Evolutionary conservation across 2,329 filamentous ascomycete species (phyloP), one percentile per base, ranked within the genome.

Genomic region (Gyromitra esculenta): DNA sequence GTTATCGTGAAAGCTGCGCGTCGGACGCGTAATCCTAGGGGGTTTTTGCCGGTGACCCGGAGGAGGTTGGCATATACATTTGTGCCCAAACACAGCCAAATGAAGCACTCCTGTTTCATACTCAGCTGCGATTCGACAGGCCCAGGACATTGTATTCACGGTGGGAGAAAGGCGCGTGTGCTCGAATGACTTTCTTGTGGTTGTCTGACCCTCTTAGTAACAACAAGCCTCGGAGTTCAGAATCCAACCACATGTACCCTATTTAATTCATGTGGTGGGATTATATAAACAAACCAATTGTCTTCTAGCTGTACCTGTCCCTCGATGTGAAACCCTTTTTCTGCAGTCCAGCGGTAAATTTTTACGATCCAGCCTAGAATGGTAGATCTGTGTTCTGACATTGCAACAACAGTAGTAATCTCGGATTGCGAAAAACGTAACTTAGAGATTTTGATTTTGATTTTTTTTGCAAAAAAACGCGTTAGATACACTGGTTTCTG

Each of bases 21-120:
- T 64, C 39, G 9, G 70, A 57, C 62, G 41, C 70, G 70, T 73
- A 73, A 73, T 48, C 60, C 21, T 18, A 8, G 41, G 11, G 6
- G 8, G 1, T 31, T 31, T 11, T 43, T 73, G 70, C 70, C 70
- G 70, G 54, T n/a, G 52, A 57, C 62, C 70, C 70, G 60, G 18
- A 18, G 13, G 45, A 11, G 13, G 63, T 21, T 31, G 45, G 48
- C 35, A 48, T 41, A 54, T 66, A 31, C 62, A 6, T 50, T 50
- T 52, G 9, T 48, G 8, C 43, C 21, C 9, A 54, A 66, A 18
- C 35, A 41, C 39, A 37, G 48, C 13, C 5, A 59, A 54, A 52
- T 15, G 21, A 18, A 39, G n/a, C n/a, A n/a, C 37, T 66, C 31
- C 63, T 52, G 63, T 52, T 56, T 60, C 56, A 60, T 21, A 25